A percentile compares a stretch with the other conserved stretches of the same genome.
Evolutionary conservation across 2,329 filamentous ascomycete species (phyloP).

Genomic region (Xylaria sp.): DNA sequence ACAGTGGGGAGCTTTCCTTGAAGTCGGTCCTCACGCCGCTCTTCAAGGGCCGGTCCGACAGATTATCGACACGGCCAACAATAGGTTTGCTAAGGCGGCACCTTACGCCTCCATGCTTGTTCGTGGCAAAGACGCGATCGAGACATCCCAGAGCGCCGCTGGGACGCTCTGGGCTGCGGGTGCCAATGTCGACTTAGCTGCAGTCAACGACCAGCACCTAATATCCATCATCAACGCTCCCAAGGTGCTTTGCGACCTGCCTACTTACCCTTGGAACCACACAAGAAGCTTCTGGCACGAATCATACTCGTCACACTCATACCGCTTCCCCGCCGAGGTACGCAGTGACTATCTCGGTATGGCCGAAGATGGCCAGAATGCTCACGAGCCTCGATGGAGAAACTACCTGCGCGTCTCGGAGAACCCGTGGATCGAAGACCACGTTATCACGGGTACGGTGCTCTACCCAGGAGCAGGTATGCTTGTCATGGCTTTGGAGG

Average conservation of each 20-base stretch:
- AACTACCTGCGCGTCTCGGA: constrained; percentile 60
- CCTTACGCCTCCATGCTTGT: constrained; percentile 15
- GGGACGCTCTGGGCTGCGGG: constrained; percentile 15
- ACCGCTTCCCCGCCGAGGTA: constrained; percentile 37
- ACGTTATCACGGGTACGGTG: constrained; percentile 60
- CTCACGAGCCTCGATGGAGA: constrained; percentile 60
- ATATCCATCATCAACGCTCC: neutral
- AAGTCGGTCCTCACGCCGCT: constrained; percentile 42
- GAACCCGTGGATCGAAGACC: constrained; percentile 63
- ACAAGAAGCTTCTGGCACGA: constrained; percentile 64
- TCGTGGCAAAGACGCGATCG: constrained; percentile 16
- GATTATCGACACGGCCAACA: constrained; percentile 37
- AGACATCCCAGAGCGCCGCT: constrained; percentile 34
- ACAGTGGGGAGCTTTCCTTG: constrained; percentile 35
- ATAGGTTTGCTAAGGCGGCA: neutral
- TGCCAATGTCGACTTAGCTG: constrained; percentile 30
- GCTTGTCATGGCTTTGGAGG: constrained; percentile 61
- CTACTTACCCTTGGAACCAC: constrained; percentile 66
- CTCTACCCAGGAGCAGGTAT: constrained; percentile 64
- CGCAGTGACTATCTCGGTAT: constrained; percentile 63
- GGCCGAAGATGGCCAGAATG: constrained; percentile 55
- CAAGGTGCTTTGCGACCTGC: constrained; percentile 54
- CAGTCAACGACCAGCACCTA: constrained; percentile 43
- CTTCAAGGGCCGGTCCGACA: constrained; percentile 43
- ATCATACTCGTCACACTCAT: constrained; percentile 52